Percentiles rank a stretch among this genome's conserved stretches.
phyloP scores from a whole-genome alignment of 352 stramenopile species.

The Pythium rishiriense region DNA sequence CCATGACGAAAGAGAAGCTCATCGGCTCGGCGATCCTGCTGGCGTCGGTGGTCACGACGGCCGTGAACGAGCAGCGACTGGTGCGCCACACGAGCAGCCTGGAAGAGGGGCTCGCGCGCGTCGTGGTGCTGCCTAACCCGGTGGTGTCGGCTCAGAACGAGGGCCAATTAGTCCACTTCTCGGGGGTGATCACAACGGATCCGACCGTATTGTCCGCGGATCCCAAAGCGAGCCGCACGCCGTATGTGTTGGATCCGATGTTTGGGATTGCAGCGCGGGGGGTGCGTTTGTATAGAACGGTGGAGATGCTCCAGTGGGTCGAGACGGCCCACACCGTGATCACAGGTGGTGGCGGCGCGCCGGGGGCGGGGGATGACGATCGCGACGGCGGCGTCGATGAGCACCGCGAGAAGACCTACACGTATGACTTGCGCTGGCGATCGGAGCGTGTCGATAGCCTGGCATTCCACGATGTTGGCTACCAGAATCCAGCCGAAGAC shows the following conservation, averaged over 20 bases:
- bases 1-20: constrained; percentile 41
- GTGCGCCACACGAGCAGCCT: constrained; percentile 47
- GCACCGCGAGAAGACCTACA: constrained; percentile 65
- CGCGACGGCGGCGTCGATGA: constrained; percentile 42
- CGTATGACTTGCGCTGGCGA: constrained; percentile 68
- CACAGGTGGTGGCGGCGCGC: constrained; percentile 27
- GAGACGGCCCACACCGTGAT: constrained; percentile 66
- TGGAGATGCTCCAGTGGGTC: constrained; percentile 86
- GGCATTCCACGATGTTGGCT: constrained; percentile 58
- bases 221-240: constrained; percentile 21
- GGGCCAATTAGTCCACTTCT: constrained; percentile 32
- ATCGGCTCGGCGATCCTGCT: constrained; percentile 55
- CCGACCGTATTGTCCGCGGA: constrained; percentile 18
- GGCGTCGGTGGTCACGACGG: constrained; percentile 49
- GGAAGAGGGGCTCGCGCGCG: constrained; percentile 44
- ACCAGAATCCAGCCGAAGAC: constrained; percentile 60
- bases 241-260: constrained; percentile 55
- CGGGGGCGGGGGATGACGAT: constrained; percentile 34
- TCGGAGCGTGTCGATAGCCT: constrained; percentile 53
- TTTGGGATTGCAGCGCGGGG: constrained; percentile 72
- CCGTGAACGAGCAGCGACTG: constrained; percentile 54
- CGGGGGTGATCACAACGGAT: constrained; percentile 43
- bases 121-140: constrained; percentile 25
- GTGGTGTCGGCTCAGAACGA: constrained; percentile 21
- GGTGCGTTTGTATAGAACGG: constrained; percentile 55